Conservation (phyloP, 2,329 filamentous ascomycete species). For the Nigrospora oryzae region DNA sequence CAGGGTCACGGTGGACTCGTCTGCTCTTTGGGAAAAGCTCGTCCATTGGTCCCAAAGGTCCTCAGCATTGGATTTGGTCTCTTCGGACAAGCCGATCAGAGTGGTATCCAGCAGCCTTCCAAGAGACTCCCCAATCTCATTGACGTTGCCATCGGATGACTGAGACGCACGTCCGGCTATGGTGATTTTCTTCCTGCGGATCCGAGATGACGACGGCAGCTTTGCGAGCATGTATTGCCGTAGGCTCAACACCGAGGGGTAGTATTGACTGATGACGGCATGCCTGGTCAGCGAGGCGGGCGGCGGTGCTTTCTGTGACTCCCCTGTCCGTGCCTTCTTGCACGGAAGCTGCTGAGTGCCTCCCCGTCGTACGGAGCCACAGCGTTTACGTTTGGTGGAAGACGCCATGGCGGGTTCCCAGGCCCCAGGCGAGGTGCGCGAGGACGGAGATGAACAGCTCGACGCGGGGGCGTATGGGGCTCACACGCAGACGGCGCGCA, state of each 20-base stretch:
- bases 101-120: conserved; percentile 58
- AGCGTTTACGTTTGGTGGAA: neutral
- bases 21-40: conserved; percentile 53
- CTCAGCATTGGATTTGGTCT: conserved; percentile 20
- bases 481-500: no score
- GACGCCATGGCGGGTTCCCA: no score
- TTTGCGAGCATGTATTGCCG: conserved; percentile 61
- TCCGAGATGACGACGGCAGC: conserved; percentile 58
- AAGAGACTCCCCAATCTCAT: conserved; percentile 33
- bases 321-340: neutral
- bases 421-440: no score
- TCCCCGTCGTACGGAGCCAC: neutral
- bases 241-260: conserved; percentile 55
- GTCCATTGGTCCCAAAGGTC: conserved; percentile 46
- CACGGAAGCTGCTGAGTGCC: neutral
- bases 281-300: conserved; percentile 30
- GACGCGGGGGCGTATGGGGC: no score
- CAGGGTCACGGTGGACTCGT: conserved; percentile 47
- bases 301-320: neutral
- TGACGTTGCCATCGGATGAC: conserved; percentile 6
- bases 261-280: conserved; percentile 61
- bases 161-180: conserved; percentile 26
- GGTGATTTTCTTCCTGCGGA: conserved; percentile 49
- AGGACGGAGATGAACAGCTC: no score
- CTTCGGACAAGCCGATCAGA: conserved; percentile 48